Conservation (phyloP, 305 asterid genomes). For the Stenogyne calaminthoides region DNA sequence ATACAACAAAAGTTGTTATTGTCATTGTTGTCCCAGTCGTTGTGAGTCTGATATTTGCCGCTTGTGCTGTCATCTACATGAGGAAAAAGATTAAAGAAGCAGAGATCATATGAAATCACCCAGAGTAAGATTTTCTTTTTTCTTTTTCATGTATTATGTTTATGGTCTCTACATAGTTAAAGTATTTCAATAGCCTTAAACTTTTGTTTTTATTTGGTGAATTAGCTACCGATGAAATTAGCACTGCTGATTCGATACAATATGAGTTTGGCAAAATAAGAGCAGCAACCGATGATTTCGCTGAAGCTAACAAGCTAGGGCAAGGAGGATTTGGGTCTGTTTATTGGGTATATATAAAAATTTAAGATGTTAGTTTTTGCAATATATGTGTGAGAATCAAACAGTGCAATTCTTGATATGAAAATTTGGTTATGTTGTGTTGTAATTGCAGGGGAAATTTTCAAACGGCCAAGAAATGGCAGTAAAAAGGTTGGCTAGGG, state of each 20-base stretch:
- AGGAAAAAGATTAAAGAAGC: constrained; percentile 18
- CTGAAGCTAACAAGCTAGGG: constrained; percentile 37
- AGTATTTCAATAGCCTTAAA: background rate
- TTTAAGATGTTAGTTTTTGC: background rate
- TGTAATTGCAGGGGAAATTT: constrained; percentile 40
- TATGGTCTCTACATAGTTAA: background rate
- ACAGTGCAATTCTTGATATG: background rate
- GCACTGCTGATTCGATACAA: constrained; percentile 36
- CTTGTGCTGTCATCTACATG: constrained; percentile 15
- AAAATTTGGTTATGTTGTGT: background rate
- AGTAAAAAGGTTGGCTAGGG: constrained; percentile 43
- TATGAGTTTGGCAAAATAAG: constrained; percentile 31
- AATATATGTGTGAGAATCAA: background rate
- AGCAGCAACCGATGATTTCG: constrained; percentile 35
- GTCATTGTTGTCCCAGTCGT: constrained; percentile 16
- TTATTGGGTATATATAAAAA: constrained; percentile 38
- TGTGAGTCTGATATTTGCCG: constrained; percentile 15
- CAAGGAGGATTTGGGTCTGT: constrained; percentile 57
- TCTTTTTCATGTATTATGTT: background rate
- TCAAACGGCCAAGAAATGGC: constrained; percentile 39
- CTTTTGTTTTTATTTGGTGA: background rate
- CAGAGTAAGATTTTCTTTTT: constrained; percentile 20
- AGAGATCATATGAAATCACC: background rate
- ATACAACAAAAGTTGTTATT: constrained; percentile 7
- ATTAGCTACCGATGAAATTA: constrained; percentile 2